Percentiles rank a stretch among this genome's conserved stretches.
Conservation (phyloP, 2,329 filamentous ascomycete species). For the Trichoderma hamatum region DNA sequence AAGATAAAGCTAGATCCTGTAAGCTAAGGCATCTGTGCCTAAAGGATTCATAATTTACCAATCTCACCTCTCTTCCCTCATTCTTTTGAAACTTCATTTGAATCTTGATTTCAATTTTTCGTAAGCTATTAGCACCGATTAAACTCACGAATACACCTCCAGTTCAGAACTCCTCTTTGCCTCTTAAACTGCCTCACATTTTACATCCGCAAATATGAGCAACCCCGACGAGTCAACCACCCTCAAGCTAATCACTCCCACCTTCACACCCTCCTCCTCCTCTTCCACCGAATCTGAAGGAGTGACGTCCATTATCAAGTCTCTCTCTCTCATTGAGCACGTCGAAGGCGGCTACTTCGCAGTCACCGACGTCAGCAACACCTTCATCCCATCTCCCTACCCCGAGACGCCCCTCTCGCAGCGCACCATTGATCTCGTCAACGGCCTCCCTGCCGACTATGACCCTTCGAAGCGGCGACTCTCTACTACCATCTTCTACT, state of each 20-base stretch:
- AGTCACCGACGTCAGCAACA: constrained; percentile 60
- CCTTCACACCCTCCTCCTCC: constrained; percentile 5
- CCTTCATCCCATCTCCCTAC: constrained; percentile 55
- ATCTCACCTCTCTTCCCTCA: neutral
- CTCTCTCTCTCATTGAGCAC: constrained; percentile 50
- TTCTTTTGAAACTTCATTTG: neutral
- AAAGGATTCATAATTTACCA: neutral
- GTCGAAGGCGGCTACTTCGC: constrained; percentile 67
- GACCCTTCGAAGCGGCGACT: constrained; percentile 52
- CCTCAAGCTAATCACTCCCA: constrained; percentile 19
- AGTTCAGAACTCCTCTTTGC: neutral
- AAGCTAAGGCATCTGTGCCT: neutral
- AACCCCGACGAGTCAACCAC: neutral
- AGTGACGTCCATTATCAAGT: constrained; percentile 31
- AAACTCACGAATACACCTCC: no score
- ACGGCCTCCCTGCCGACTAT: constrained; percentile 40
- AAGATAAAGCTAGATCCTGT: neutral
- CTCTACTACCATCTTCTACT: constrained; percentile 66
- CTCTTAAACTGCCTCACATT: neutral
- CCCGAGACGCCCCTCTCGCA: constrained; percentile 42
- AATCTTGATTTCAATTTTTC: neutral
- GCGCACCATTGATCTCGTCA: constrained; percentile 40
- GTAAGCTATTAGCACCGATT: neutral
- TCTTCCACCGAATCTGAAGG: constrained; percentile 21
- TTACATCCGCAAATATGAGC: neutral